Evolutionary conservation across 352 stramenopile species (phyloP).

Genomic region (Pythium periplocum): DNA sequence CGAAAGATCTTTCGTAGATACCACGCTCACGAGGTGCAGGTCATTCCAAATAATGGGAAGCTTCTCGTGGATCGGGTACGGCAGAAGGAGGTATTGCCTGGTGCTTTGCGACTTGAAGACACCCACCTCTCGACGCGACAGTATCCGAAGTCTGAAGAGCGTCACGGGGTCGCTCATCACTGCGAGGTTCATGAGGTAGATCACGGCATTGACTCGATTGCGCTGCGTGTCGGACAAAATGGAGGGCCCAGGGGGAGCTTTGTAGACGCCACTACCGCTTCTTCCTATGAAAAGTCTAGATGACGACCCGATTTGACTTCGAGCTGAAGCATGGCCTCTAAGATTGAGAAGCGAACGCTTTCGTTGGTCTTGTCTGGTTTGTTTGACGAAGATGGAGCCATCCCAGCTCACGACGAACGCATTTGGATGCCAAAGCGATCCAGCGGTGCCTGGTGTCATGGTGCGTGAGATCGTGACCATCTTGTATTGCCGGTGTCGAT

Average conservation of each 20-base stretch:
- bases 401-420: no score
- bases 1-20: conserved; percentile 8
- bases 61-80: neutral
- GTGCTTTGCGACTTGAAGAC: conserved; percentile 4
- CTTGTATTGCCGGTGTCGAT: neutral
- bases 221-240: neutral
- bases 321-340: no score
- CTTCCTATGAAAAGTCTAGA: no score
- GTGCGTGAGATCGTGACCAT: neutral
- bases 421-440: neutral
- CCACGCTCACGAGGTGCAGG: neutral
- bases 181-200: conserved; percentile 17
- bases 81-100: conserved; percentile 6
- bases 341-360: neutral
- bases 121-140: neutral
- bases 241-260: neutral
- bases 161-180: conserved; percentile 17
- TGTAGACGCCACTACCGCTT: neutral
- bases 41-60: no score
- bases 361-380: no score
- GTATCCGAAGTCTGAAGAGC: conserved; percentile 2
- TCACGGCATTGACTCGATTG: neutral
- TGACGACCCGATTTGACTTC: no score
- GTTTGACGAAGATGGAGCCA: no score
- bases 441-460: neutral